Evolutionary conservation across 179 eudicot species (phyloP), one percentile per base, ranked within the genome.

Genomic region (Carnegiea gigantea): DNA sequence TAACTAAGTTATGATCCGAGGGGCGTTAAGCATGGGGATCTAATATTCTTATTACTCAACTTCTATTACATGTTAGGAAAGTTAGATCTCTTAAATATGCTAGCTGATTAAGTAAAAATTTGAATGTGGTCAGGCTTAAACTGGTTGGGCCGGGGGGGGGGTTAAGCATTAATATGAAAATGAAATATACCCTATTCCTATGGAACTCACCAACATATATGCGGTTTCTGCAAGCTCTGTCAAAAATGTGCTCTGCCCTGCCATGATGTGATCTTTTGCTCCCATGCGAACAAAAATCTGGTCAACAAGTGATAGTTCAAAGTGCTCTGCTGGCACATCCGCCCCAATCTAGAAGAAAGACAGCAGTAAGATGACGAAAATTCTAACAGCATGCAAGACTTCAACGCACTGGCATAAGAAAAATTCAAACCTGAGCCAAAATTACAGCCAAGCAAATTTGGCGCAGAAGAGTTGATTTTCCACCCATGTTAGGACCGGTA

Each of bases 401-500:
- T 26, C 46, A 24, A 71, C n/a, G 67, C 46, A 62, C n/a, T 43
- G 43, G 73, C 54, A 48, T 48, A 57, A 79, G 49, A 83, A 57
- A 83, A 83, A 67, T 43, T 75, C 67, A 79, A 80, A 97, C 99
- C 92, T 97, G 99, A 83, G 99, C 98, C 89, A 97, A 82, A 81
- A 97, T 90, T 30, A 92, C 95, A 78, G 99, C 98, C 89, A 97
- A 86, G 87, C 98, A 97, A 83, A 97, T 84, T 92, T 97, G 99
- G 53, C 99, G 99, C 75, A 97, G 88, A 88, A 97, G 98, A 64
- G 99, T 97, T 77, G 99, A 97, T 81, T 97, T 97, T 77, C 99
- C 98, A 74, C 99, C 99, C 99, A 97, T 97, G 89, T 97, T 97
- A 80, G 99, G 98, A 79, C 99, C 99, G 86, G 98, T 95, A 64